Percentiles rank a stretch among this genome's conserved stretches.
These are phyloP conservation scores for Wickerhamomyces sydowiorum DNA, from an alignment of 805 yeast species.

Conservation along the genomic window DNA sequence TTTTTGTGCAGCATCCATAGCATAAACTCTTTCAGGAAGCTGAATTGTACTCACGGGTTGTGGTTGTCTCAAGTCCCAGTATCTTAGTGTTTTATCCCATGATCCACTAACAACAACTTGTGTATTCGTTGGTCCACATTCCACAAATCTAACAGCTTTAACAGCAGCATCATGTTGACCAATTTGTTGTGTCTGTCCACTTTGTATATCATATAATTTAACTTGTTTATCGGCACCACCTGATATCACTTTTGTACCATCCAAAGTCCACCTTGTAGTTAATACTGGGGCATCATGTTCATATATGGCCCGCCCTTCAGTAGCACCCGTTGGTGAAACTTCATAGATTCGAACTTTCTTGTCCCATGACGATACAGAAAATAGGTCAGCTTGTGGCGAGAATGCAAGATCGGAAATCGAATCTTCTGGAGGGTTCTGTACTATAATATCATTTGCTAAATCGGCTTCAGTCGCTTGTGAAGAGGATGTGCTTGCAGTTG, in stretches of 20 bases:
- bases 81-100: constrained; percentile 92
- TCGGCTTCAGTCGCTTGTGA: constrained; percentile 32
- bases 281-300: constrained; percentile 90
- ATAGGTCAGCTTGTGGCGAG: constrained; percentile 79
- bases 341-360: constrained; percentile 91
- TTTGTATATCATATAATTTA: constrained; percentile 71
- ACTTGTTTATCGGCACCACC: constrained; percentile 93
- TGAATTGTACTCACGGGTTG: constrained; percentile 76
- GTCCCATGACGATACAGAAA: constrained; percentile 89
- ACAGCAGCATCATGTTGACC: constrained; percentile 87
- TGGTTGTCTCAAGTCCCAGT: constrained; percentile 90
- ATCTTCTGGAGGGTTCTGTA: constrained; percentile 87
- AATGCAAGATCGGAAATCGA: constrained; percentile 79
- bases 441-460: constrained; percentile 61
- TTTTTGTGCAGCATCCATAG: constrained; percentile 80
- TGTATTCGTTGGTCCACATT: constrained; percentile 78
- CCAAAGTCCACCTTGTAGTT: constrained; percentile 74
- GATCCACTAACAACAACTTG: constrained; percentile 83
- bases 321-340: constrained; percentile 64
- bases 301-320: constrained; percentile 83
- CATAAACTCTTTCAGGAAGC: constrained; percentile 86
- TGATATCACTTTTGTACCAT: constrained; percentile 81
- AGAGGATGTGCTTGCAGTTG: constrained; percentile 19
- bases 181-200: constrained; percentile 78
- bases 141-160: constrained; percentile 65